phyloP scores from a whole-genome alignment of 1,284 basidiomycete species.

The Pseudozyma hubeiensis region DNA sequence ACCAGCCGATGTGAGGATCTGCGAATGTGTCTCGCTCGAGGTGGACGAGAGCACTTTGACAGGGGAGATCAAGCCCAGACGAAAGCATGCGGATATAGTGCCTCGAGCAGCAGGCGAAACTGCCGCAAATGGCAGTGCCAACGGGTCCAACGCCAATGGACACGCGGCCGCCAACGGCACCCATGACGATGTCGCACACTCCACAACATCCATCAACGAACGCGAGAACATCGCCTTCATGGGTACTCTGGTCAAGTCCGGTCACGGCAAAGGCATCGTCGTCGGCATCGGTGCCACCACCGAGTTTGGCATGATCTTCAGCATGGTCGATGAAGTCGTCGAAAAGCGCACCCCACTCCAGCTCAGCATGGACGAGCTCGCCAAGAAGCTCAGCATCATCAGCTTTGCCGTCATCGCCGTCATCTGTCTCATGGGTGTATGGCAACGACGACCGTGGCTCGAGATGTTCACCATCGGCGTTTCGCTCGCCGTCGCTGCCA shows the following conservation, averaged over 20 bases:
- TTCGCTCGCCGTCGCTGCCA: conserved; percentile 94
- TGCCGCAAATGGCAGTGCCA: conserved; percentile 1
- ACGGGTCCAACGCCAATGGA: conserved; percentile 3
- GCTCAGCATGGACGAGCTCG: conserved; percentile 94
- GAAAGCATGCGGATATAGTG: conserved; percentile 75
- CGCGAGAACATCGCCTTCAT: conserved; percentile 91
- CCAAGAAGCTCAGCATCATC: conserved; percentile 87
- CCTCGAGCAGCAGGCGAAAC: conserved; percentile 48
- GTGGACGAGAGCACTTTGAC: conserved; percentile 95
- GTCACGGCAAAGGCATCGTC: conserved; percentile 86
- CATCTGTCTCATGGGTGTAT: conserved; percentile 89
- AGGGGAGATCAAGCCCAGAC: conserved; percentile 86
- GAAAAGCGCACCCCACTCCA: conserved; percentile 94
- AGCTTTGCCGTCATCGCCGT: conserved; percentile 93
- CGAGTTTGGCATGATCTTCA: conserved; percentile 95
- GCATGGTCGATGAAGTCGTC: conserved; percentile 97
- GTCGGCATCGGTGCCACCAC: conserved; percentile 89
- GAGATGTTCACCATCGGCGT: conserved; percentile 99
- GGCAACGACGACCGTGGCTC: conserved; percentile 88
- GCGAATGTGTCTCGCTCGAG: conserved; percentile 83
- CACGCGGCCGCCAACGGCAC: neutral
- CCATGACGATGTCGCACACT: neutral
- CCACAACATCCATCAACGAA: conserved; percentile 77
- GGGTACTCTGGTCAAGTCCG: conserved; percentile 95
- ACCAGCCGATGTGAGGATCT: conserved; percentile 89